Base-by-base conservation (phyloP, 768 basidiomycete species). In the Pholiota conissans region DNA sequence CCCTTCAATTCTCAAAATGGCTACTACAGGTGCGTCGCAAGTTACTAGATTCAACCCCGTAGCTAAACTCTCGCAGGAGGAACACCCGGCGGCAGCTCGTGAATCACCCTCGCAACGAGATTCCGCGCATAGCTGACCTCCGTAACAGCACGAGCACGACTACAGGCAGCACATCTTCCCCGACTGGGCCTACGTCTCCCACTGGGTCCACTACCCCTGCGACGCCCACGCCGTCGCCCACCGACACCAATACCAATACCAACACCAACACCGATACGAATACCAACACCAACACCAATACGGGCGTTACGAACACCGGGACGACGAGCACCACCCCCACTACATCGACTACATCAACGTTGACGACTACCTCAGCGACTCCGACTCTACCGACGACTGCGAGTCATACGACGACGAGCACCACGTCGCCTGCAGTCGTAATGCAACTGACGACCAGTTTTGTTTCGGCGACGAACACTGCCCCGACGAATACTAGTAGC, bases 321-420 rank as follows among this genome's bases (percentile, higher is more conserved):
- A 60, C 59, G 10, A 42, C 59, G 11, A 48, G 64, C 20, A 59
- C 56, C 37, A 56, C 65, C 6, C 24, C 51, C 8, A 49, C 35
- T 5, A 28, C 63, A 10, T 29, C 61, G 2, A 59, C 49, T 24
- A 35, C 45, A 9, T 22, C 39, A 5, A 16, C 52, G 24, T 46
- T n/a, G n/a, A n/a, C 51, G 14, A 35, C 49, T 13, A 55, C 45
- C 2, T 55, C 57, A 47, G 30, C 45, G 0, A 26, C 51, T 10
- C 27, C 34, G 20, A 55, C 52, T 37, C 13, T 40, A 10, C 3
- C 66, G 1, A 47, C 56, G 13, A 42, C 51, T 7, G 54, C 52
- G 22, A 28, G 49, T 6, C 14, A 49, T 10, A 11, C 56, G 30
- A 51, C 47, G 5, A 49, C 30, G 30, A 32, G 7, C 7, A 32